Evolutionary conservation across 768 basidiomycete genomes (phyloP).

Genomic region (Collybia sp.): DNA sequence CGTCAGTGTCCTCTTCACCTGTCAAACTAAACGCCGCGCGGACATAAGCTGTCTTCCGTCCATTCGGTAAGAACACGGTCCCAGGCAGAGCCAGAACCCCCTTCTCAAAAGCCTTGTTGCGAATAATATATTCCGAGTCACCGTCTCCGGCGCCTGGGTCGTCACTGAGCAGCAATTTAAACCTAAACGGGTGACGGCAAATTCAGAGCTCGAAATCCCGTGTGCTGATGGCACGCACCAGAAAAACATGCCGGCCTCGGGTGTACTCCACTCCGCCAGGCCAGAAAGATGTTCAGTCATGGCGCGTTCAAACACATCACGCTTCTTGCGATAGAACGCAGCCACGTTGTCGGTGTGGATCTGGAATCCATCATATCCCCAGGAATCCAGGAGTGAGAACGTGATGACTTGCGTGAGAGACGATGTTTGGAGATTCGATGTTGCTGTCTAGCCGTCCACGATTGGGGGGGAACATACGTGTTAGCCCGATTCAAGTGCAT

Average conservation of each 20-base stretch:
- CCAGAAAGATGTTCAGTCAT: constrained; percentile 75
- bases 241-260: constrained; percentile 87
- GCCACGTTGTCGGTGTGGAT: constrained; percentile 65
- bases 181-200: constrained; percentile 38
- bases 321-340: constrained; percentile 67
- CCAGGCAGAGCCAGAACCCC: constrained; percentile 93
- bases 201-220: constrained; percentile 4
- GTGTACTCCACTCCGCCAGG: constrained; percentile 67
- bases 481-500: background rate
- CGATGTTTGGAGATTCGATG: constrained; percentile 63
- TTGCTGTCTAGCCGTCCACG: constrained; percentile 44
- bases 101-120: constrained; percentile 66
- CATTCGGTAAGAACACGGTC: constrained; percentile 73
- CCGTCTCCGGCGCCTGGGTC: constrained; percentile 27
- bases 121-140: constrained; percentile 73
- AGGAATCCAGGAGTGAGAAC: constrained; percentile 51
- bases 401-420: constrained; percentile 62
- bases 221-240: constrained; percentile 44
- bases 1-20: constrained; percentile 62
- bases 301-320: constrained; percentile 74
- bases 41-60: constrained; percentile 66
- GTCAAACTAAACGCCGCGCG: constrained; percentile 79
- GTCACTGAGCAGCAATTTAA: constrained; percentile 52
- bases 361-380: constrained; percentile 77
- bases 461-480: background rate